These are phyloP conservation scores for Phytophthora pluvialis DNA, from an alignment of 352 stramenopile genomes.

Conservation along the genomic window DNA sequence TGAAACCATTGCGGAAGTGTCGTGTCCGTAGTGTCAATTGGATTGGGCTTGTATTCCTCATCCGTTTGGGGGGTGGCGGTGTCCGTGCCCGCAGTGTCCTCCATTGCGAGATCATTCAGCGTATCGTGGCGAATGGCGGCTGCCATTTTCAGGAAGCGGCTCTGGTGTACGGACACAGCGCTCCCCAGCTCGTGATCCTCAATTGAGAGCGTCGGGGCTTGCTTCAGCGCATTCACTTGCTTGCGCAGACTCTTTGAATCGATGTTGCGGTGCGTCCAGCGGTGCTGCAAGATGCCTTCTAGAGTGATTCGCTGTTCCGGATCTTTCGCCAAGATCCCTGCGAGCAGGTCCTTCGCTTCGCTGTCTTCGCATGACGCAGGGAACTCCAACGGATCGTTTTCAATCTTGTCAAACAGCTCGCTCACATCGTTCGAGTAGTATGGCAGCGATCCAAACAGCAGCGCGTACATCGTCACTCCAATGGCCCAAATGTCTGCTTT, in stretches of 20 bases:
- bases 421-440: constrained; percentile 90
- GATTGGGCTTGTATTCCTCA: constrained; percentile 43
- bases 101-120: constrained; percentile 14
- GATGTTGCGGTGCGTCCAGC: constrained; percentile 72
- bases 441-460: constrained; percentile 88
- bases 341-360: constrained; percentile 75
- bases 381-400: constrained; percentile 61
- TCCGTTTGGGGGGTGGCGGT: background rate
- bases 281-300: constrained; percentile 70
- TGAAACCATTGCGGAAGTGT: constrained; percentile 47
- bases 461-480: constrained; percentile 91
- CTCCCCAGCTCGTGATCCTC: constrained; percentile 52
- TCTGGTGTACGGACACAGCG: constrained; percentile 68
- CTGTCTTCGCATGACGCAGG: constrained; percentile 50
- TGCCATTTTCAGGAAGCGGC: constrained; percentile 40
- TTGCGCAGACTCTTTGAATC: constrained; percentile 56
- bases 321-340: constrained; percentile 76
- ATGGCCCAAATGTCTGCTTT: constrained; percentile 93
- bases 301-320: constrained; percentile 71
- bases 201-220: constrained; percentile 40
- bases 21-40: constrained; percentile 41
- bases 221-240: constrained; percentile 53
- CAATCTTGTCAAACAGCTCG: constrained; percentile 92
- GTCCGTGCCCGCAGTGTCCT: constrained; percentile 9
- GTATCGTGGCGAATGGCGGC: constrained; percentile 40